A percentile compares a stretch with the other conserved stretches of the same genome.
These are phyloP conservation scores for Clarireedia sp. DNA, from an alignment of 2,329 filamentous ascomycete genomes.

Conservation along the genomic window DNA sequence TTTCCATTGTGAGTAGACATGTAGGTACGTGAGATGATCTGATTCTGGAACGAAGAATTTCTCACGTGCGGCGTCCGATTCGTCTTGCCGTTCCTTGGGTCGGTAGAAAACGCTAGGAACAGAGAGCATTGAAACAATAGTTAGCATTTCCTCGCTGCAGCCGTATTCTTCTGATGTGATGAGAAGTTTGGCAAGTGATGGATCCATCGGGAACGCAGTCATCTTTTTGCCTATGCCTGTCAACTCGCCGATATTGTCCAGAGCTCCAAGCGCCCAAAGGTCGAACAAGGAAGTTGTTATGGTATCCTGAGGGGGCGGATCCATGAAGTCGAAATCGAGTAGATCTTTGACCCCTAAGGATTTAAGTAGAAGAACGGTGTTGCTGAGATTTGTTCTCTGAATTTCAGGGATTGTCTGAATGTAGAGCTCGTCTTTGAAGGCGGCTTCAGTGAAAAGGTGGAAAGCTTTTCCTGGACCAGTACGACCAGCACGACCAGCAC, in stretches of 20 bases:
- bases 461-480: slow-evolving; percentile 95
- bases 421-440: slow-evolving; percentile 93
- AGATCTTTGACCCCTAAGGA: slow-evolving; percentile 90
- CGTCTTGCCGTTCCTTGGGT: slow-evolving; percentile 91
- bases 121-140: slow-evolving; percentile 95
- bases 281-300: slow-evolving; percentile 97
- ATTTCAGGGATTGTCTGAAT: slow-evolving; percentile 97
- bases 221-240: slow-evolving; percentile 83
- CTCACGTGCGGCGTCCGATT: slow-evolving; percentile 88
- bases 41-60: slow-evolving; percentile 99
- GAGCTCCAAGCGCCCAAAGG: slow-evolving; percentile 86
- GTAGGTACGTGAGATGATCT: slow-evolving; percentile 89
- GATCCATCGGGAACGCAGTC: slow-evolving; percentile 98
- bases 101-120: slow-evolving; percentile 96
- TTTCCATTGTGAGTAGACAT: slow-evolving; percentile 95
- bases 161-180: slow-evolving; percentile 85
- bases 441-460: slow-evolving; percentile 86
- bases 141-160: slow-evolving; percentile 96
- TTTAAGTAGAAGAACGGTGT: slow-evolving; percentile 89
- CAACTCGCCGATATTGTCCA: slow-evolving; percentile 89
- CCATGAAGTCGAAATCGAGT: slow-evolving; percentile 98
- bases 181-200: slow-evolving; percentile 85
- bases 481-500: slow-evolving; percentile 85
- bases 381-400: slow-evolving; percentile 89
- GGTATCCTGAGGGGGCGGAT: slow-evolving; percentile 93